Evolutionary conservation across 2,329 filamentous ascomycete species (phyloP).

Genomic region (Colletotrichum sublineola): DNA sequence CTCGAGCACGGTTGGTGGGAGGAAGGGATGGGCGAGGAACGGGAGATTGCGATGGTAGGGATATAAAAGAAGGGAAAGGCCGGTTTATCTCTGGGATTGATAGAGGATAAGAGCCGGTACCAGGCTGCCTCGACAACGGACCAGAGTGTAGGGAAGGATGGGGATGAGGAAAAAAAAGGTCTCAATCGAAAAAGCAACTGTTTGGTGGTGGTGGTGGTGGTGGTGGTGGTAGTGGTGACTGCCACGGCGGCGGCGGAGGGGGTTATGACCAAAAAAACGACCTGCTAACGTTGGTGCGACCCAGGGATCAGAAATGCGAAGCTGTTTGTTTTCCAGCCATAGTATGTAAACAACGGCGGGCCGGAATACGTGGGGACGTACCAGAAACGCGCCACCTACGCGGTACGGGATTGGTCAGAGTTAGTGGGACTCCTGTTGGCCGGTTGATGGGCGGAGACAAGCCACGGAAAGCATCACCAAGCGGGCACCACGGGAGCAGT

Average conservation of each 20-base stretch:
- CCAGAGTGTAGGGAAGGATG: conserved; percentile 24
- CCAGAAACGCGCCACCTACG: conserved; percentile 32
- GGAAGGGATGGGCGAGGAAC: conserved; percentile 31
- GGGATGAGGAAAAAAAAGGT: conserved; percentile 28
- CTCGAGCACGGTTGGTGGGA: conserved; percentile 18
- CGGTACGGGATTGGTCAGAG: conserved; percentile 25
- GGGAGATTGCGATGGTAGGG: conserved; percentile 35
- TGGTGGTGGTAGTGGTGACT: conserved; percentile 25
- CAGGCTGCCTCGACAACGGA: conserved; percentile 40
- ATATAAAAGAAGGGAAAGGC: conserved; percentile 31
- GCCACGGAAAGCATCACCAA: conserved; percentile 15
- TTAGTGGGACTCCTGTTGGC: conserved; percentile 23
- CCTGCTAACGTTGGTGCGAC: conserved; percentile 30
- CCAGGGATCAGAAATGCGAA: conserved; percentile 36
- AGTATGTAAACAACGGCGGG: conserved; percentile 33
- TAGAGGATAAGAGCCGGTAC: conserved; percentile 12
- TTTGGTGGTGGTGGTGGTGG: conserved; percentile 36
- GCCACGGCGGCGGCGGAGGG: conserved; percentile 31
- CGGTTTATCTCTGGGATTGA: conserved; percentile 32
- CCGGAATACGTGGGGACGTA: conserved; percentile 23
- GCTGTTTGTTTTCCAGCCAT: conserved; percentile 27
- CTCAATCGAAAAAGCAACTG: conserved; percentile 22
- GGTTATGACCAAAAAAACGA: conserved; percentile 40
- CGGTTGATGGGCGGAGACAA: conserved; percentile 31
- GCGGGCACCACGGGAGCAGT: conserved; percentile 1